Conservation (phyloP, 371 early-diverging fungal species). For the Apophysomyces sp. region DNA sequence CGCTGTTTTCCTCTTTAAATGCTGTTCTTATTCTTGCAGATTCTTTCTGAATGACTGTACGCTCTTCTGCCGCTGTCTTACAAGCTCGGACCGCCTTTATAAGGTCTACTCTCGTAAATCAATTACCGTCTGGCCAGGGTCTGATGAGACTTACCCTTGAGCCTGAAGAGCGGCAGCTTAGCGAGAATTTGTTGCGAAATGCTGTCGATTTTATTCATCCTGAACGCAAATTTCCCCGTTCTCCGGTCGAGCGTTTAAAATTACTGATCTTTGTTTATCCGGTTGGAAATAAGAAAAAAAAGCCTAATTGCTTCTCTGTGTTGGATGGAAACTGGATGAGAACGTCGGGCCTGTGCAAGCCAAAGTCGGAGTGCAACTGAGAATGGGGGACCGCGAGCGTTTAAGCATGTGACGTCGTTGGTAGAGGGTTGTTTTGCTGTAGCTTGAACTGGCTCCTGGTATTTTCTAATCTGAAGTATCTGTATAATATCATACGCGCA, state of each 20-base stretch:
- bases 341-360: background rate
- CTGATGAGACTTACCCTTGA: constrained; percentile 35
- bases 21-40: constrained; percentile 94
- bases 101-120: constrained; percentile 62
- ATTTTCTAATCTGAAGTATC: no score
- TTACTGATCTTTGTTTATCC: background rate
- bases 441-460: no score
- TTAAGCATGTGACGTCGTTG: background rate
- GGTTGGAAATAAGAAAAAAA: background rate
- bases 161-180: constrained; percentile 47
- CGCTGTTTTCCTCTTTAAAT: constrained; percentile 89
- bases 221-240: background rate
- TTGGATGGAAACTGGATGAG: background rate
- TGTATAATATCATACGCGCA: no score
- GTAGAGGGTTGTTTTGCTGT: no score
- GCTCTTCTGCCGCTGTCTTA: constrained; percentile 98
- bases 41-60: constrained; percentile 95
- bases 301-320: background rate
- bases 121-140: background rate
- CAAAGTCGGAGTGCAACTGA: background rate
- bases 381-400: no score
- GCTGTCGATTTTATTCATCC: constrained; percentile 52
- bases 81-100: constrained; percentile 95
- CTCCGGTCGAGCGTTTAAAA: background rate
- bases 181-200: constrained; percentile 54